These are phyloP conservation scores for Morella rubra DNA, from an alignment of 306 rosid species.

Conservation along the genomic window DNA sequence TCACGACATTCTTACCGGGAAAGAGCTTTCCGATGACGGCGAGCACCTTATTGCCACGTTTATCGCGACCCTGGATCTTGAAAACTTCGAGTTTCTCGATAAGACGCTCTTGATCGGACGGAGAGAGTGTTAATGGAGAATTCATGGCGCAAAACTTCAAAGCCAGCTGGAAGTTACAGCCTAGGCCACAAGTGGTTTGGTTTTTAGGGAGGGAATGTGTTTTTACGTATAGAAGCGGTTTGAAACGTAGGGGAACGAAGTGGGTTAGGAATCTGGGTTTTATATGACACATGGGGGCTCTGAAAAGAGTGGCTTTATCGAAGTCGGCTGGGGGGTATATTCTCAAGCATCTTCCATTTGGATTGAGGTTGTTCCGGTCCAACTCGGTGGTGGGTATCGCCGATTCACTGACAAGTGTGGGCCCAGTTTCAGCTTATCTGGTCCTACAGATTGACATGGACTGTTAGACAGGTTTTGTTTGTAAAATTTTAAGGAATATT, in stretches of 20 bases:
- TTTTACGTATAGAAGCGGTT: not conserved
- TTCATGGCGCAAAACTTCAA: not conserved
- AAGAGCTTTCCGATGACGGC: conserved; percentile 38
- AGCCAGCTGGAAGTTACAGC: not conserved
- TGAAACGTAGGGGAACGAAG: not conserved
- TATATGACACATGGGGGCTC: not conserved
- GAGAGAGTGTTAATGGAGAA: conserved; percentile 16
- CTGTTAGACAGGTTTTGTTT: no score
- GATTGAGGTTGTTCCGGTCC: not conserved
- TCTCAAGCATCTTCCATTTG: conserved; percentile 17
- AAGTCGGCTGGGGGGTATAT: not conserved
- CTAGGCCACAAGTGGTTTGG: not conserved
- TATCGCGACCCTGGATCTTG: conserved; percentile 41
- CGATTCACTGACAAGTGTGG: not conserved
- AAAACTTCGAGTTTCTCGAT: conserved; percentile 31
- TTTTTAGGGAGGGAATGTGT: not conserved
- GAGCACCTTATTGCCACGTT: conserved; percentile 31
- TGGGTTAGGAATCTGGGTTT: not conserved
- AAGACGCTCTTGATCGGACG: conserved; percentile 15
- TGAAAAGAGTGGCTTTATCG: not conserved
- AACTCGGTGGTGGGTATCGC: not conserved
- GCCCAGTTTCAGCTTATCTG: not conserved
- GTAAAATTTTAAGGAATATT: no score
- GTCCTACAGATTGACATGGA: not conserved
- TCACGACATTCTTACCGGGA: conserved; percentile 24